Percentiles rank a stretch among this genome's conserved stretches.
These are phyloP conservation scores for Crithidia mellificae DNA, from an alignment of 208 protist species.

Conservation along the genomic window DNA sequence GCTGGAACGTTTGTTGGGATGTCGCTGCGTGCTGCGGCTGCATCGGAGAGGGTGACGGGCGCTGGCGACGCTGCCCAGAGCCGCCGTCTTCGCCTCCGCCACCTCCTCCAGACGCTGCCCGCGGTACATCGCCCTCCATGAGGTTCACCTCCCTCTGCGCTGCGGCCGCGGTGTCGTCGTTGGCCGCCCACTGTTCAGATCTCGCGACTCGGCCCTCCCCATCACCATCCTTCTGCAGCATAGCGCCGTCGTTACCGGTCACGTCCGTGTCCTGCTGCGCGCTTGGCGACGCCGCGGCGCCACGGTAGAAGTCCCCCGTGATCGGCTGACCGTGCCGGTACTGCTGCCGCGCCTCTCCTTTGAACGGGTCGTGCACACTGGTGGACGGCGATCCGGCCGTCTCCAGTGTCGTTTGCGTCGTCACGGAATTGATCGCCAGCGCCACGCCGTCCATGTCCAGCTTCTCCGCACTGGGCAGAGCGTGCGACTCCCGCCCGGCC, in stretches of 20 bases:
- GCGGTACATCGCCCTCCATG: background rate
- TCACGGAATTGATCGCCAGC: background rate
- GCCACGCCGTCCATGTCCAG: background rate
- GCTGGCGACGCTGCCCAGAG: background rate
- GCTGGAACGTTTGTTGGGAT: too few species aligned
- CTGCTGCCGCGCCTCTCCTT: background rate
- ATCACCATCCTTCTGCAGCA: too few species aligned
- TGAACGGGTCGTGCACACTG: background rate
- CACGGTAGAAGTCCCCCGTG: background rate
- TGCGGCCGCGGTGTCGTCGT: background rate
- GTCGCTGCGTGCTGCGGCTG: background rate
- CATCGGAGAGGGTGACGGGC: background rate
- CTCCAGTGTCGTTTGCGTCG: background rate
- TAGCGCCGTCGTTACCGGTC: background rate
- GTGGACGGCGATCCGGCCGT: background rate
- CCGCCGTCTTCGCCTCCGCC: background rate
- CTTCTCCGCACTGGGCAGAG: constrained; percentile 3
- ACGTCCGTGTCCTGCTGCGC: background rate
- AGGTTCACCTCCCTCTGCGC: background rate
- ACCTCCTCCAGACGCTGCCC: too few species aligned
- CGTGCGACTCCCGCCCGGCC: background rate
- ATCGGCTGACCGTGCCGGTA: constrained; percentile 10
- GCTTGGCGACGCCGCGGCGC: background rate
- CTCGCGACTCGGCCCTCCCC: too few species aligned
- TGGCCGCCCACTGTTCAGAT: background rate